Base-by-base conservation (phyloP, 768 basidiomycete species). In the Lactifluus subvellereus region DNA sequence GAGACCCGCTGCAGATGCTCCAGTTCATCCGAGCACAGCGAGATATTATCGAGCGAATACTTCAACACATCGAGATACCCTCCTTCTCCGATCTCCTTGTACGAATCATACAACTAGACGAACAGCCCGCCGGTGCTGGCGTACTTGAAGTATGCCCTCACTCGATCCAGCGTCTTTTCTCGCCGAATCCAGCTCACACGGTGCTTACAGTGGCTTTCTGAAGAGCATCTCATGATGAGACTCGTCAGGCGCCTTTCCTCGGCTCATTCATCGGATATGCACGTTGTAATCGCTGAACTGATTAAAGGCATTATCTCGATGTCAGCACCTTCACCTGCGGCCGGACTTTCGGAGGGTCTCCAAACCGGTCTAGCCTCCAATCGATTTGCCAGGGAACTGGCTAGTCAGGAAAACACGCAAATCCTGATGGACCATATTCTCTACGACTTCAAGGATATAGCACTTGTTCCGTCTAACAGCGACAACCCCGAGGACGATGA, bases 231-330 rank as follows among this genome's bases (percentile, higher is more conserved):
- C 45, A 91, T 98, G 75, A 82, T 82, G 30, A 84, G 87, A 55
- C 80, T 98, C 16, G 80, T 96, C 63, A 84, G 85, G 65, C 80
- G 94, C 51, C 83, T 99, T 27, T 90, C 94, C 14, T 94, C 97
- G 0, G 72, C 80, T 10, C 78, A 91, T 63, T 81, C 85, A 22
- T 77, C 84, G 40, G 86, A 91, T 61, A 83, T 89, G 59, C 97
- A 98, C 74, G 80, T 84, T 8, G 87, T 93, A 61, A 91, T 93
- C 37, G 82, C 93, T 0, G 97, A 99, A 61, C 80, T 98, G 59
- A 85, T 98, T 70, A 96, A 96, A 73, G 88, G 88, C 54, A 94
- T 98, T 66, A 94, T 99, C 66, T 89, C 92, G 42, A 88, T 97
- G 81, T 91, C 94, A 40, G 88, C 94, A 1, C 91, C 92, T 6